Conservation (phyloP, 768 basidiomycete genomes). For the Pleurotus tuoliensis region DNA sequence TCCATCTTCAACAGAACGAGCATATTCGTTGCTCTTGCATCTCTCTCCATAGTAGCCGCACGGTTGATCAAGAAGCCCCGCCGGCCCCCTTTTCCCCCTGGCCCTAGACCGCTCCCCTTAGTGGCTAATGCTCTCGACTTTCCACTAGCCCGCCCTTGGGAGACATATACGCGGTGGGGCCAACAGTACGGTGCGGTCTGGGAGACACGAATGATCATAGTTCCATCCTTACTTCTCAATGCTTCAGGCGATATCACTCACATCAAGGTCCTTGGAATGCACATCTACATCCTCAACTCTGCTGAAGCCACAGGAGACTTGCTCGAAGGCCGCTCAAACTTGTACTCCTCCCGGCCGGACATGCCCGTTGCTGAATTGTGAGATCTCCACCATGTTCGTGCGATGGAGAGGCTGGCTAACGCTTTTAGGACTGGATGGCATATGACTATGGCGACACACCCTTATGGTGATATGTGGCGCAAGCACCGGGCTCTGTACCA, state of each 20-base stretch:
- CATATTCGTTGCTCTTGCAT: not conserved
- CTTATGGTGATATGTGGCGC: conserved; percentile 4
- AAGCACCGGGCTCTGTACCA: conserved; percentile 1
- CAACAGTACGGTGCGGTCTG: conserved; percentile 22
- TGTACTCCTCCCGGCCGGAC: conserved; percentile 2
- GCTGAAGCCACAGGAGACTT: not conserved
- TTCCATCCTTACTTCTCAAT: not conserved
- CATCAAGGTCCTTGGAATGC: not conserved
- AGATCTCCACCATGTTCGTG: not conserved
- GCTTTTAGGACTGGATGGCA: conserved; percentile 4
- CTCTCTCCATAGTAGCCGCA: not conserved
- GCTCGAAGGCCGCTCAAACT: not conserved
- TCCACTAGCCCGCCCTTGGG: conserved; percentile 25
- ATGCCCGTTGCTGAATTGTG: conserved; percentile 6
- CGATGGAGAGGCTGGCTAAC: not conserved
- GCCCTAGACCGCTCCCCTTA: not conserved
- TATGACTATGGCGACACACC: conserved; percentile 2
- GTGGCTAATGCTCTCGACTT: conserved; percentile 19
- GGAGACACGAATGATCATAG: not conserved
- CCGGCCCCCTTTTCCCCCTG: conserved; percentile 4
- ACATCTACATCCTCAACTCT: conserved; percentile 3
- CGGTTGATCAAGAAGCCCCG: not conserved
- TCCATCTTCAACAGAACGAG: not conserved
- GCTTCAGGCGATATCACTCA: not conserved
- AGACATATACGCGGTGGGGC: conserved; percentile 30